Percentiles rank a stretch among this genome's conserved stretches.
Conservation (phyloP, 495 filamentous ascomycete species). For the Xylaria acuta region DNA sequence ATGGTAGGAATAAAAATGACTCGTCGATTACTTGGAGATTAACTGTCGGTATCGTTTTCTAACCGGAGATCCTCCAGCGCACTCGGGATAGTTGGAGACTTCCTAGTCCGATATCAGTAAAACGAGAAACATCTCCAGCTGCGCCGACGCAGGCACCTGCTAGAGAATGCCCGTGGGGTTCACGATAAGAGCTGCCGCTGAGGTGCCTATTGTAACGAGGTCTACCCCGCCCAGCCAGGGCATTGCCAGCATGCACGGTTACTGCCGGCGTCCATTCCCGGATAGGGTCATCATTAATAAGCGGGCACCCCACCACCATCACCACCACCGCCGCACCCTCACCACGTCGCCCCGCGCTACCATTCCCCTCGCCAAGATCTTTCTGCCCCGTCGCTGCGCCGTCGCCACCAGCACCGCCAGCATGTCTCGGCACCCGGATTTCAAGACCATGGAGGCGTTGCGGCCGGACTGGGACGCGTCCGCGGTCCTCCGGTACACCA, state of each 20-base stretch:
- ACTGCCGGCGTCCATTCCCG: conserved; percentile 11
- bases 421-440: conserved; percentile 71
- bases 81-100: not conserved
- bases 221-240: conserved; percentile 16
- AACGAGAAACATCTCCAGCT: no score
- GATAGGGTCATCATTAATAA: not conserved
- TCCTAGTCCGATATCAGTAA: not conserved
- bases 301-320: not conserved
- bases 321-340: not conserved
- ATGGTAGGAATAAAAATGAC: not conserved
- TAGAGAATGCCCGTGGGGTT: conserved; percentile 3
- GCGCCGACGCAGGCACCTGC: no score
- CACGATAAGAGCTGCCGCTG: not conserved
- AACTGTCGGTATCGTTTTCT: not conserved
- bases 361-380: not conserved
- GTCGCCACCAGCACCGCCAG: conserved; percentile 26
- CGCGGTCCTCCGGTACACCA: conserved; percentile 64
- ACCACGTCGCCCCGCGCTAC: not conserved
- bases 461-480: conserved; percentile 69
- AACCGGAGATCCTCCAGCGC: not conserved
- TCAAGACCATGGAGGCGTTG: conserved; percentile 75
- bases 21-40: not conserved
- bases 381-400: not conserved
- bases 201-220: not conserved
- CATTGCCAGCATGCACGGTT: conserved; percentile 1